Evolutionary conservation across 2,329 filamentous ascomycete genomes (phyloP).

Genomic region (Ciborinia camelliae): DNA sequence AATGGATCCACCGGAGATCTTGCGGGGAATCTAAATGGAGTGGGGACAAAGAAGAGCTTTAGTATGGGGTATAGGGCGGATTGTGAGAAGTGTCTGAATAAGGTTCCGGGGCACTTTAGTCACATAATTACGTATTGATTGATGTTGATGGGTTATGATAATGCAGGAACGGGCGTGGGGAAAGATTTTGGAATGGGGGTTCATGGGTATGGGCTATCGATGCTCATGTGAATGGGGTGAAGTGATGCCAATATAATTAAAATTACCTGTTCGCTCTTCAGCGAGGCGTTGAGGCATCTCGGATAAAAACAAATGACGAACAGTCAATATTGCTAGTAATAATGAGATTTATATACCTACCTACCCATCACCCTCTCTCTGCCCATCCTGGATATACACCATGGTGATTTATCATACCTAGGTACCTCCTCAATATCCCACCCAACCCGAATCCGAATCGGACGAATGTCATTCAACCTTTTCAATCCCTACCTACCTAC

Average conservation of each 20-base stretch:
- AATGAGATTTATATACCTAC: neutral
- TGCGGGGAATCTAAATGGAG: constrained; percentile 19
- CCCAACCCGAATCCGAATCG: too few relatives aligned
- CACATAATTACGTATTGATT: constrained; percentile 59
- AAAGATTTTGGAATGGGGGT: neutral
- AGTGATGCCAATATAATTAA: neutral
- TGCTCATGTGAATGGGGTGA: neutral
- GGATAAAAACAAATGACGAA: neutral
- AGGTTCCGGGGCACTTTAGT: constrained; percentile 76
- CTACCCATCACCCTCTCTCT: too few relatives aligned
- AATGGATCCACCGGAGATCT: constrained; percentile 30
- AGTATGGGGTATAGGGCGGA: constrained; percentile 76
- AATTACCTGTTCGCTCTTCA: neutral
- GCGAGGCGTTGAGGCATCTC: neutral
- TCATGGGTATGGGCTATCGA: neutral
- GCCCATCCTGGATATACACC: too few relatives aligned
- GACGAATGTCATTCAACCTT: too few relatives aligned
- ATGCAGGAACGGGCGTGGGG: neutral
- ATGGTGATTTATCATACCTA: too few relatives aligned
- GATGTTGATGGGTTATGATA: constrained; percentile 3
- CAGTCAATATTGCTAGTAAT: constrained; percentile 1
- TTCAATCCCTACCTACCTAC: too few relatives aligned
- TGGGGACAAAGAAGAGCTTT: constrained; percentile 64
- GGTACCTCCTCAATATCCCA: too few relatives aligned
- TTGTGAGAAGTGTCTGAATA: constrained; percentile 73